Conservation (phyloP, 768 basidiomycete species). For the Lactarius sanguifluus region DNA sequence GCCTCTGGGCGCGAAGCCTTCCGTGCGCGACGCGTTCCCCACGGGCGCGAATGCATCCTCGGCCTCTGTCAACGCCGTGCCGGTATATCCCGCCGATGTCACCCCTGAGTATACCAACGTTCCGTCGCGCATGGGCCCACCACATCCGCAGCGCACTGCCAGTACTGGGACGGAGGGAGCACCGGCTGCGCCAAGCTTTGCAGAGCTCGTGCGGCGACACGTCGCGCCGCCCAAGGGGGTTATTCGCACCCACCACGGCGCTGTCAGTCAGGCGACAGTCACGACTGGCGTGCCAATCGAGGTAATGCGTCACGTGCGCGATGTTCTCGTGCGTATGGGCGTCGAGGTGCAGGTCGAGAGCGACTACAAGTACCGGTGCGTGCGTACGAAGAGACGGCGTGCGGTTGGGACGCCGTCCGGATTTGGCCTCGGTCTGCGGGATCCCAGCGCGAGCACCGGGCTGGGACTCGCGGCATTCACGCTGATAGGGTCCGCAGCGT, state of each 20-base stretch:
- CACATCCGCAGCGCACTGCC: slow-evolving; percentile 22
- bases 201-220: slow-evolving; percentile 36
- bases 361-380: slow-evolving; percentile 88
- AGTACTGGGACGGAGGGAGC: slow-evolving; percentile 19
- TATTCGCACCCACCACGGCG: slow-evolving; percentile 85
- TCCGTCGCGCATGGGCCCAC: slow-evolving; percentile 21
- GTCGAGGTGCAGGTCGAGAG: slow-evolving; percentile 85
- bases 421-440: slow-evolving; percentile 45
- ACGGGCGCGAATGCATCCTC: slow-evolving; percentile 18
- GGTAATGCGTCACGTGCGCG: slow-evolving; percentile 82
- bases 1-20: slow-evolving; percentile 17
- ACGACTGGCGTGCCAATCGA: slow-evolving; percentile 82
- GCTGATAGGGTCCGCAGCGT: slow-evolving; percentile 78
- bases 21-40: slow-evolving; percentile 24
- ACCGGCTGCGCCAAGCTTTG: slow-evolving; percentile 28
- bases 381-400: slow-evolving; percentile 67
- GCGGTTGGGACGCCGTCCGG: slow-evolving; percentile 27
- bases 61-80: slow-evolving; percentile 19
- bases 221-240: slow-evolving; percentile 44
- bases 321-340: slow-evolving; percentile 85
- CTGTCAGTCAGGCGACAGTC: slow-evolving; percentile 87
- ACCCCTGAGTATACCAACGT: slow-evolving; percentile 8
- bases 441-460: slow-evolving; percentile 38
- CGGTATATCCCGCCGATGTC: neutral
- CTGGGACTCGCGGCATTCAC: slow-evolving; percentile 69